Conservation (phyloP, 1,284 basidiomycete genomes). For the Abortiporus biennis region DNA sequence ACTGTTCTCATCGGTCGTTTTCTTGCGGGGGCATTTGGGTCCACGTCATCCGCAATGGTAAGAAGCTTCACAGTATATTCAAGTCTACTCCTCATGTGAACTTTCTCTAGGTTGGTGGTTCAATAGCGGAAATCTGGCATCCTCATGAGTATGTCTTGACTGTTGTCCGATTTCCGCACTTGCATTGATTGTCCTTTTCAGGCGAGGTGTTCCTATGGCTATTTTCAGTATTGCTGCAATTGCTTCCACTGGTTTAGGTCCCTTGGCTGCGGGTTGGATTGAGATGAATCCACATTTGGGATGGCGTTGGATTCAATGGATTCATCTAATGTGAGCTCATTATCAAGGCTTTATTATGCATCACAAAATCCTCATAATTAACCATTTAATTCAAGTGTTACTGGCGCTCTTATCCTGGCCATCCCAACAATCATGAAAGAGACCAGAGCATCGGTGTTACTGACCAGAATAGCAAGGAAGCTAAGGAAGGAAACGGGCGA, state of each 20-base stretch:
- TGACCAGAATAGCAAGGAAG: constrained; percentile 51
- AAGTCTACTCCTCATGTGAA: too few relatives aligned
- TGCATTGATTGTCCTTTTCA: constrained; percentile 16
- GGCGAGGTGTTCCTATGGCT: constrained; percentile 70
- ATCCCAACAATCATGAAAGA: constrained; percentile 50
- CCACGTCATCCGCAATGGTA: constrained; percentile 63
- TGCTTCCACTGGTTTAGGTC: constrained; percentile 58
- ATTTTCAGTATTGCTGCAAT: constrained; percentile 56
- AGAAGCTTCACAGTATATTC: too few relatives aligned
- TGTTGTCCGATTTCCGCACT: background rate
- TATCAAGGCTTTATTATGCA: constrained; percentile 1
- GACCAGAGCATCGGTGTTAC: constrained; percentile 58
- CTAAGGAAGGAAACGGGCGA: constrained; percentile 60
- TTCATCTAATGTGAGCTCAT: constrained; percentile 56
- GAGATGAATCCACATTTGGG: constrained; percentile 52
- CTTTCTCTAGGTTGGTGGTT: constrained; percentile 47
- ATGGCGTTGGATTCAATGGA: constrained; percentile 85
- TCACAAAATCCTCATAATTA: constrained; percentile 4
- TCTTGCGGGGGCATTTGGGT: constrained; percentile 65
- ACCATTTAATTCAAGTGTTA: constrained; percentile 31
- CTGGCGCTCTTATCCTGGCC: constrained; percentile 35
- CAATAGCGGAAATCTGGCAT: constrained; percentile 66
- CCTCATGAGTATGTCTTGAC: constrained; percentile 43
- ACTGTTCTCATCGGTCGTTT: constrained; percentile 67
- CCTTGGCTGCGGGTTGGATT: constrained; percentile 64